These are phyloP conservation scores for Thuja plicata DNA, from an alignment of 83 land plant genomes.

Conservation along the genomic window DNA sequence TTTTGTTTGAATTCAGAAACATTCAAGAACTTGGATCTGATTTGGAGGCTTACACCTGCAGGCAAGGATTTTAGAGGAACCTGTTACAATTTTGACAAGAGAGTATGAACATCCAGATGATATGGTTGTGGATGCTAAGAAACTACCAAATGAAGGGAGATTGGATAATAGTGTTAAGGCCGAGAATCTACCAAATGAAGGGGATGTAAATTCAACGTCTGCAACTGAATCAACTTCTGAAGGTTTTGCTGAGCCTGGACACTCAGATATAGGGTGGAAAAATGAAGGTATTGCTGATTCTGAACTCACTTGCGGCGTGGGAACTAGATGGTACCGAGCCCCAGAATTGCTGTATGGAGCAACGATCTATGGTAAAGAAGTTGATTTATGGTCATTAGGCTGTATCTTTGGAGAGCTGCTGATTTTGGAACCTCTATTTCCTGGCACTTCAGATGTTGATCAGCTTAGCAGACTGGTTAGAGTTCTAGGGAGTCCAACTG, in stretches of 20 bases:
- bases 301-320: slow-evolving; percentile 77
- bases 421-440: slow-evolving; percentile 70
- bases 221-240: neutral
- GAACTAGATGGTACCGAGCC: too few relatives aligned
- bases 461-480: slow-evolving; percentile 72
- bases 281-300: slow-evolving; percentile 22
- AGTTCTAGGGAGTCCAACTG: slow-evolving; percentile 73
- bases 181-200: neutral
- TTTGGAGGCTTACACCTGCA: slow-evolving; percentile 1
- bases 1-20: neutral
- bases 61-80: slow-evolving; percentile 57
- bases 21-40: too few relatives aligned
- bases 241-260: neutral
- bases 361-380: slow-evolving; percentile 61
- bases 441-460: too few relatives aligned
- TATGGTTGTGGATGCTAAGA: neutral
- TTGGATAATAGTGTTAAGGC: neutral
- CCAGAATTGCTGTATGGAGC: slow-evolving; percentile 94
- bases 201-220: neutral
- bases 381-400: slow-evolving; percentile 94
- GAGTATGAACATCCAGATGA: slow-evolving; percentile 19
- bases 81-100: neutral
- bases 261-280: slow-evolving; percentile 5
- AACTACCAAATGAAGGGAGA: neutral
- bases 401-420: slow-evolving; percentile 91